Evolutionary conservation across 371 early-diverging fungal species (phyloP).

Genomic region (Lichtheimia hyalospora): DNA sequence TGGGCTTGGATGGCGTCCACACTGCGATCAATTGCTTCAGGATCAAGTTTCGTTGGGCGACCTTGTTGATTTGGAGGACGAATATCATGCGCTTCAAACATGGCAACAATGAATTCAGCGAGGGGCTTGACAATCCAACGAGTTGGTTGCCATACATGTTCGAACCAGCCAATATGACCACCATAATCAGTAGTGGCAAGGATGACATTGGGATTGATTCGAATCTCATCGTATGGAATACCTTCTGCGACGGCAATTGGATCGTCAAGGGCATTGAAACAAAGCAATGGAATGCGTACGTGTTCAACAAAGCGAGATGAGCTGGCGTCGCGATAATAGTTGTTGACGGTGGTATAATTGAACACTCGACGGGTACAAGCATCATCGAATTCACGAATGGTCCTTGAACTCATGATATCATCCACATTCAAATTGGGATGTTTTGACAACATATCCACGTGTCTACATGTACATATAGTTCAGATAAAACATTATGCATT

Average conservation of each 20-base stretch:
- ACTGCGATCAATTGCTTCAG: constrained; percentile 92
- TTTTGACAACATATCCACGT: constrained; percentile 56
- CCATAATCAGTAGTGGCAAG: constrained; percentile 87
- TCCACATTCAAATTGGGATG: constrained; percentile 54
- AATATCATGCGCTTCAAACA: constrained; percentile 48
- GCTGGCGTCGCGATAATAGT: constrained; percentile 84
- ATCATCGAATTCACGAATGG: constrained; percentile 77
- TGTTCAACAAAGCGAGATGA: constrained; percentile 71
- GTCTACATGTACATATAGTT: constrained; percentile 30
- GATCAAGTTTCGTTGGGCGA: constrained; percentile 4
- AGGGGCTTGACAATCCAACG: constrained; percentile 71
- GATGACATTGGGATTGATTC: constrained; percentile 79
- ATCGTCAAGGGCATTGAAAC: constrained; percentile 90
- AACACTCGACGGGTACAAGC: constrained; percentile 69
- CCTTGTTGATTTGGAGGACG: constrained; percentile 5
- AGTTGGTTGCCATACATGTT: constrained; percentile 49
- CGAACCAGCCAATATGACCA: constrained; percentile 96
- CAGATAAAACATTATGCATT: too few species aligned
- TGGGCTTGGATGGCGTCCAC: constrained; percentile 98
- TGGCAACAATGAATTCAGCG: constrained; percentile 68
- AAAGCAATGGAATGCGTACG: constrained; percentile 77
- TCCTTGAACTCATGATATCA: constrained; percentile 45
- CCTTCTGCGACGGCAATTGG: constrained; percentile 76
- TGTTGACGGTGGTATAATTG: constrained; percentile 75
- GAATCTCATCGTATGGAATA: constrained; percentile 77